Evolutionary conservation across 2,329 filamentous ascomycete genomes (phyloP).

Genomic region (Nothophoma quercina): DNA sequence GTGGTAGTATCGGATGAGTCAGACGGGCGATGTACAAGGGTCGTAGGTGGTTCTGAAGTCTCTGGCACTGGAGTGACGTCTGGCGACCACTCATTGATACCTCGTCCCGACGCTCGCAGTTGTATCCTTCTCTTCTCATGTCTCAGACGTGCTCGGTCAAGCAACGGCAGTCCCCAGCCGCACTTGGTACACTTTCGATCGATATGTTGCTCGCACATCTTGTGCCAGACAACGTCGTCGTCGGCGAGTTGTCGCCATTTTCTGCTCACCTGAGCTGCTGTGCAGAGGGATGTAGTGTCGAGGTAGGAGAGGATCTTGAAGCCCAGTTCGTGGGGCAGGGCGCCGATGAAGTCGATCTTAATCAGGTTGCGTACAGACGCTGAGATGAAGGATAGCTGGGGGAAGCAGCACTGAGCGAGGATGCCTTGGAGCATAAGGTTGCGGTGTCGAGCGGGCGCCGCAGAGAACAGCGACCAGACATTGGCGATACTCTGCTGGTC

Average conservation of each 20-base stretch:
- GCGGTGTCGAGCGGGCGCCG: conserved; percentile 89
- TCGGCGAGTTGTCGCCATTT: conserved; percentile 91
- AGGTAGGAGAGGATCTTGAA: conserved; percentile 94
- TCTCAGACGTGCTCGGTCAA: conserved; percentile 86
- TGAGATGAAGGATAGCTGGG: conserved; percentile 91
- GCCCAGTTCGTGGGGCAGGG: conserved; percentile 86
- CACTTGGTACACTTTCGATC: conserved; percentile 94
- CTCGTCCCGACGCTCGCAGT: conserved; percentile 68
- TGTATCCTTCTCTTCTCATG: conserved; percentile 88
- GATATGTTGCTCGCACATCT: conserved; percentile 97
- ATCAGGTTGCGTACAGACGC: conserved; percentile 91
- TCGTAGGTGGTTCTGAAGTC: conserved; percentile 14
- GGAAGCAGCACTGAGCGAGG: conserved; percentile 95
- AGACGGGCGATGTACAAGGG: conserved; percentile 18
- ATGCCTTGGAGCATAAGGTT: conserved; percentile 97
- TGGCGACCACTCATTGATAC: conserved; percentile 62
- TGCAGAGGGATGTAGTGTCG: conserved; percentile 93
- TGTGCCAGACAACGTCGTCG: conserved; percentile 96
- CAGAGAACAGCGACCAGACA: conserved; percentile 97
- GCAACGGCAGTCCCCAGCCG: conserved; percentile 88
- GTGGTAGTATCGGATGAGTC: conserved; percentile 26
- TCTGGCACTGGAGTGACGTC: conserved; percentile 59
- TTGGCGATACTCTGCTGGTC: conserved; percentile 97
- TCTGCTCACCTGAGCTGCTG: conserved; percentile 91
- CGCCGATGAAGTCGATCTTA: conserved; percentile 94